These are phyloP conservation scores for Phytophthora sp. DNA, from an alignment of 352 stramenopile genomes.

Conservation along the genomic window DNA sequence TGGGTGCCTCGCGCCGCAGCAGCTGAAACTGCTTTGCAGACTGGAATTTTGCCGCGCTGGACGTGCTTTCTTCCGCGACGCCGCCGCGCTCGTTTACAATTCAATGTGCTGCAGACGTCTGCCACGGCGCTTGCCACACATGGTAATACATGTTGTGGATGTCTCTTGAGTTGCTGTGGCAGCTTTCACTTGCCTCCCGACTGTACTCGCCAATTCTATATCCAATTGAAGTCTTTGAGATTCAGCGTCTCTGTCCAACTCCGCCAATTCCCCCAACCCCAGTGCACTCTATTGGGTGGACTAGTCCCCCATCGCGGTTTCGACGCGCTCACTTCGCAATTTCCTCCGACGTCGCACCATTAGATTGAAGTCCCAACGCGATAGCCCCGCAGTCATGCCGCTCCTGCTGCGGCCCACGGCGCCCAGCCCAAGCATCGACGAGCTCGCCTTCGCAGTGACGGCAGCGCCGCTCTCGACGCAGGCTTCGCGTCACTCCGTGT, in stretches of 20 bases:
- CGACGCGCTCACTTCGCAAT: slow-evolving; percentile 28
- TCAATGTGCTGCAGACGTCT: slow-evolving; percentile 1
- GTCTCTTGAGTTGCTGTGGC: slow-evolving; percentile 5
- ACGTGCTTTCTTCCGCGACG: not conserved
- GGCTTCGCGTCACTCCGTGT: slow-evolving; percentile 23
- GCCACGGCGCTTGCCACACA: not conserved
- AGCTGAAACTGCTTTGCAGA: slow-evolving; percentile 19
- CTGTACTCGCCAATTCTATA: slow-evolving; percentile 23
- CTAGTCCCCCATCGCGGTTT: slow-evolving; percentile 11
- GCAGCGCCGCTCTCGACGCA: slow-evolving; percentile 38
- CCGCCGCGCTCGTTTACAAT: slow-evolving; percentile 7
- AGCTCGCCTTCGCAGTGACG: slow-evolving; percentile 62
- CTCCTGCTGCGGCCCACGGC: slow-evolving; percentile 69
- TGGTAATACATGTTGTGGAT: not conserved
- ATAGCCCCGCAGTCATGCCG: slow-evolving; percentile 51
- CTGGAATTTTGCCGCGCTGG: slow-evolving; percentile 14
- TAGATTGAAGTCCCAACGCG: not conserved
- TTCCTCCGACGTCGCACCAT: slow-evolving; percentile 13
- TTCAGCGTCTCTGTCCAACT: slow-evolving; percentile 21
- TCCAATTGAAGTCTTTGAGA: slow-evolving; percentile 19
- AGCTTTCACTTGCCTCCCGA: not conserved
- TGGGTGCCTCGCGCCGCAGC: not conserved
- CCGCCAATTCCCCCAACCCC: slow-evolving; percentile 8
- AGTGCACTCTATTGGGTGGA: slow-evolving; percentile 9
- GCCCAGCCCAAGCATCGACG: slow-evolving; percentile 73